Conservation (phyloP, 192 early-diverging fungal species). For the Lobosporangium transversale region DNA sequence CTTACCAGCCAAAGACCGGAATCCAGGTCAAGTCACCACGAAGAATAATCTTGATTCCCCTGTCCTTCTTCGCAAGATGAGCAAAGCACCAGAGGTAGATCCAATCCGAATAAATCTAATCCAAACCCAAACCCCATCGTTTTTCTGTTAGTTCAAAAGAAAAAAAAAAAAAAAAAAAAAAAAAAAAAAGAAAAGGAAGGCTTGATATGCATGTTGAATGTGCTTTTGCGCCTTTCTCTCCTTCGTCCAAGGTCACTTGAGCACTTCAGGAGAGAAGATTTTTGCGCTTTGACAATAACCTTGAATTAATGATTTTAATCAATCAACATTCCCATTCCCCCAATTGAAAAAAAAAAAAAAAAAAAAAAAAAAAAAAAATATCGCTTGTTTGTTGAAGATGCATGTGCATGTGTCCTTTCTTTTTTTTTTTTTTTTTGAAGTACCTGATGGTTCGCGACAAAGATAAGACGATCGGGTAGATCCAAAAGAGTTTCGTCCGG, state of each 20-base stretch:
- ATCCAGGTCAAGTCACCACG: conserved; percentile 83
- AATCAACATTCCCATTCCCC: too few species aligned
- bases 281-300: too few species aligned
- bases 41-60: conserved; percentile 90
- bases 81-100: conserved; percentile 74
- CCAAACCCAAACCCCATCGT: neutral
- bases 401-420: too few species aligned
- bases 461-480: conserved; percentile 59
- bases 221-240: too few species aligned
- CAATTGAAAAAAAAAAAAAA: too few species aligned
- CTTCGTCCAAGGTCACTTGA: too few species aligned
- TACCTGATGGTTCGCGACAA: conserved; percentile 71
- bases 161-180: conserved; percentile 1
- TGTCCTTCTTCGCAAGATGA: conserved; percentile 77
- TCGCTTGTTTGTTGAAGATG: too few species aligned
- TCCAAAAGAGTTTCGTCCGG: conserved; percentile 40
- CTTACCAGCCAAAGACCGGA: conserved; percentile 87
- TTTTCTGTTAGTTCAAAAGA: neutral
- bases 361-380: too few species aligned
- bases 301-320: too few species aligned
- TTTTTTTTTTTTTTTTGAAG: neutral
- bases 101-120: conserved; percentile 73
- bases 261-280: too few species aligned
- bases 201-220: too few species aligned
- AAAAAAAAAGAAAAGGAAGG: neutral